Conservation (phyloP, 768 basidiomycete genomes). For the Boletus tomentosulus region DNA sequence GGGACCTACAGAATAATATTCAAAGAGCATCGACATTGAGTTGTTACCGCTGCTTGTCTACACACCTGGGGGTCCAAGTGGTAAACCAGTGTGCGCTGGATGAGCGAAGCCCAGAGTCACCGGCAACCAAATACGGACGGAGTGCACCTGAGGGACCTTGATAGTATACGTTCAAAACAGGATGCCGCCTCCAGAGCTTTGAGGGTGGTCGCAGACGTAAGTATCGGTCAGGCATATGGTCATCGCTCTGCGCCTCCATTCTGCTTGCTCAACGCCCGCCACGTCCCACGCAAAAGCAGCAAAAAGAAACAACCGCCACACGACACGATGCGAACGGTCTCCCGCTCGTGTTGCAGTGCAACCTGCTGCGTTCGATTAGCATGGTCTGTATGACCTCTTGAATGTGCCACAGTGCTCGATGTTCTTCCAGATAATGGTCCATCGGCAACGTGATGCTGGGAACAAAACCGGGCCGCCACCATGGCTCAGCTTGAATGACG, state of each 20-base stretch:
- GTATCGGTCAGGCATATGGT: no score
- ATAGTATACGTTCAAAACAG: no score
- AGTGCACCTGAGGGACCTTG: no score
- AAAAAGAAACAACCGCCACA: neutral
- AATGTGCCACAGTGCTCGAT: constrained; percentile 20
- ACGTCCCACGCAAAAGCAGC: neutral
- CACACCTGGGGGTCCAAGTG: no score
- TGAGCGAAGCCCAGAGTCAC: no score
- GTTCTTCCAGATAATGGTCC: constrained; percentile 13
- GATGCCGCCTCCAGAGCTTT: no score
- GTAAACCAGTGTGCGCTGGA: no score
- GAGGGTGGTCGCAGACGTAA: no score
- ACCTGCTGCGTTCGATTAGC: constrained; percentile 8
- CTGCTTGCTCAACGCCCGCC: neutral
- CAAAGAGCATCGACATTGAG: no score
- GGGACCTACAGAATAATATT: neutral
- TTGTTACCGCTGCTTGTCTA: neutral
- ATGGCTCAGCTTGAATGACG: constrained; percentile 30
- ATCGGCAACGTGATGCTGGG: neutral
- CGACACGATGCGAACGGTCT: neutral
- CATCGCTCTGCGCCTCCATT: neutral
- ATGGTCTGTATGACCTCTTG: constrained; percentile 32
- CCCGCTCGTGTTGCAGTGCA: neutral
- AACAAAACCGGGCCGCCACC: constrained; percentile 14
- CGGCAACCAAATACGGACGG: no score